These are phyloP conservation scores for Globisporangium nodosum DNA, from an alignment of 352 stramenopile genomes.

Conservation along the genomic window DNA sequence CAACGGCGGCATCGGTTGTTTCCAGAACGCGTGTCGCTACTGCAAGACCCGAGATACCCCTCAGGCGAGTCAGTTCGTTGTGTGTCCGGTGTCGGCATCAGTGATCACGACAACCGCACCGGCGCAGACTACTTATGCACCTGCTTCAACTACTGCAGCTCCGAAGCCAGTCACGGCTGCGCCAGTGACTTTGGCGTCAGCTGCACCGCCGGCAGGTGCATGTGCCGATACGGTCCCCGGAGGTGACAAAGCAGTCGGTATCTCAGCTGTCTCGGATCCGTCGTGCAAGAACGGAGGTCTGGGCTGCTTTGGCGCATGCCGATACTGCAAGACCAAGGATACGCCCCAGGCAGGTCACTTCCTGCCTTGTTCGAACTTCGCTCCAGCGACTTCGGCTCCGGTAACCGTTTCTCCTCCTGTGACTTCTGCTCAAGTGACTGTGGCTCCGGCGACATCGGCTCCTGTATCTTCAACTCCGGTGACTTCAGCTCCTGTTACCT, in stretches of 20 bases:
- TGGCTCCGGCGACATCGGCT: neutral
- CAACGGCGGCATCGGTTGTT: slow-evolving; percentile 10
- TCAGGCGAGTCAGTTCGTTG: neutral
- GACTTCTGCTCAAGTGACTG: neutral
- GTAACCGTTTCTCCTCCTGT: neutral
- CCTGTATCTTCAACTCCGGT: neutral
- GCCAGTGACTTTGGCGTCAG: no score
- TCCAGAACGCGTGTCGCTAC: slow-evolving; percentile 18
- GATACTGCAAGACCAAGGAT: slow-evolving; percentile 19
- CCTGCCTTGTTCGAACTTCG: slow-evolving; percentile 5
- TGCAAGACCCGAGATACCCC: slow-evolving; percentile 27
- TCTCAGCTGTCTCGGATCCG: slow-evolving; percentile 7
- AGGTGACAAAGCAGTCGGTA: slow-evolving; percentile 3
- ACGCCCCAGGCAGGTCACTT: slow-evolving; percentile 15
- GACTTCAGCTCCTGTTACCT: neutral
- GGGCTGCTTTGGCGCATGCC: slow-evolving; percentile 17
- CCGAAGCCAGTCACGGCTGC: no score
- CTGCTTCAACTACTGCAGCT: neutral
- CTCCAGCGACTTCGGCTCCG: neutral
- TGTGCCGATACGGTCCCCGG: neutral
- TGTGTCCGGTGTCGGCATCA: neutral
- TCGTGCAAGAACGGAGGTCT: slow-evolving; percentile 13
- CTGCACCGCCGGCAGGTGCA: no score
- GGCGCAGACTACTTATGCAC: neutral
- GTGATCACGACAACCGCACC: no score